phyloP scores from a whole-genome alignment of 2,329 filamentous ascomycete genomes.

The Nothomitra cinnamomea region DNA sequence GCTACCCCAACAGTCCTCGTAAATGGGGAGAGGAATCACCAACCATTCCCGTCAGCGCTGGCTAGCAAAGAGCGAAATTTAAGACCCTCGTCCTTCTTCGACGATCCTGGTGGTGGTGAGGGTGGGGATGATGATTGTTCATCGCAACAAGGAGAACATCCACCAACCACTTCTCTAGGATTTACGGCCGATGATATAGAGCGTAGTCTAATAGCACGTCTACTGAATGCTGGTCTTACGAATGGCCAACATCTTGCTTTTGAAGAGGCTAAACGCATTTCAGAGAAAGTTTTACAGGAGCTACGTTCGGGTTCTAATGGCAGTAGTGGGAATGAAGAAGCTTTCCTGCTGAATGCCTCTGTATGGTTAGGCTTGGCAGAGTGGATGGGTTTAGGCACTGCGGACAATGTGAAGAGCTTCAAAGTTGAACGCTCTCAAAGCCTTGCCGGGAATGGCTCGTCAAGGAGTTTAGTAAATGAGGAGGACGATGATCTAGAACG shows the following conservation, averaged over 20 bases:
- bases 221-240: background rate
- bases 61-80: background rate
- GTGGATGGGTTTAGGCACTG: background rate
- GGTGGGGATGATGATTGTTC: slow-evolving; percentile 2
- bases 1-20: slow-evolving; percentile 4
- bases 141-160: slow-evolving; percentile 1
- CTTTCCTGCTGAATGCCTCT: slow-evolving; percentile 1
- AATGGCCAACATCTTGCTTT: background rate
- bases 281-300: slow-evolving; percentile 3
- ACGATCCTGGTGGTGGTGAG: slow-evolving; percentile 2
- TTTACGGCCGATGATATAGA: background rate
- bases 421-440: slow-evolving; percentile 1
- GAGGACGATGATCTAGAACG: slow-evolving; percentile 1
- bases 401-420: slow-evolving; percentile 1
- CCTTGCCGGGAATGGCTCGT: background rate
- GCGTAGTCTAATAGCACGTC: background rate
- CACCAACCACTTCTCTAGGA: background rate
- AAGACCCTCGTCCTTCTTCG: slow-evolving; percentile 1
- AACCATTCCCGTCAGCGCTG: background rate
- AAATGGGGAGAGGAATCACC: slow-evolving; percentile 2
- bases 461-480: background rate
- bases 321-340: slow-evolving; percentile 1
- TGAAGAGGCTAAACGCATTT: slow-evolving; percentile 1
- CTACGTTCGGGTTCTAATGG: background rate
- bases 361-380: background rate